Evolutionary conservation across 306 rosid species (phyloP).

Genomic region (Oemleria cerasiformis): DNA sequence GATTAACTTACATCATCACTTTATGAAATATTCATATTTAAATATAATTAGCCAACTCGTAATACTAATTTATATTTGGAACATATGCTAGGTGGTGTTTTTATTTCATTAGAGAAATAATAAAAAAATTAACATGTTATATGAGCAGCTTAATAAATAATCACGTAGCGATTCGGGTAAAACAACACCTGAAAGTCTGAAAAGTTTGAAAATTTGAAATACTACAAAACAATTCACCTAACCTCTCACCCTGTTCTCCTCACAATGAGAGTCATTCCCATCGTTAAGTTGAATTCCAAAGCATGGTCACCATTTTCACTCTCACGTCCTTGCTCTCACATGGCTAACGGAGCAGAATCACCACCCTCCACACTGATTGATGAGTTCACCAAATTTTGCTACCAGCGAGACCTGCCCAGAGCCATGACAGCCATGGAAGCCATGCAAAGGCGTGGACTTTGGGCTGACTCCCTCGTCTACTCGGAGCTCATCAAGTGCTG

Average conservation of each 20-base stretch:
- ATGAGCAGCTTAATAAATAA: too few relatives aligned
- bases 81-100: too few relatives aligned
- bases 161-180: too few relatives aligned
- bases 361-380: conserved; percentile 39
- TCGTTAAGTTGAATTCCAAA: conserved; percentile 34
- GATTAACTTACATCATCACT: too few relatives aligned
- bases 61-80: too few relatives aligned
- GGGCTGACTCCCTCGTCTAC: conserved; percentile 64
- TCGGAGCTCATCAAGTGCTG: conserved; percentile 84
- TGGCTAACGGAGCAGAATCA: conserved; percentile 15
- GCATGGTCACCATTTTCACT: conserved; percentile 14
- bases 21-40: too few relatives aligned
- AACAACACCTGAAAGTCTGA: too few relatives aligned
- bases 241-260: neutral
- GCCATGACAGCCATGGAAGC: conserved; percentile 71
- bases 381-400: conserved; percentile 45
- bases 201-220: too few relatives aligned
- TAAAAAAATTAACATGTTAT: too few relatives aligned
- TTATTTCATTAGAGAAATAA: too few relatives aligned
- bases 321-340: conserved; percentile 23
- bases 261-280: conserved; percentile 4
- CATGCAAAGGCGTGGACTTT: conserved; percentile 50
- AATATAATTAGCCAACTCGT: too few relatives aligned
- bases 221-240: neutral
- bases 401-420: conserved; percentile 59